Conservation (phyloP, 108 stramenopile species). For the Aureococcus anophagefferens region DNA sequence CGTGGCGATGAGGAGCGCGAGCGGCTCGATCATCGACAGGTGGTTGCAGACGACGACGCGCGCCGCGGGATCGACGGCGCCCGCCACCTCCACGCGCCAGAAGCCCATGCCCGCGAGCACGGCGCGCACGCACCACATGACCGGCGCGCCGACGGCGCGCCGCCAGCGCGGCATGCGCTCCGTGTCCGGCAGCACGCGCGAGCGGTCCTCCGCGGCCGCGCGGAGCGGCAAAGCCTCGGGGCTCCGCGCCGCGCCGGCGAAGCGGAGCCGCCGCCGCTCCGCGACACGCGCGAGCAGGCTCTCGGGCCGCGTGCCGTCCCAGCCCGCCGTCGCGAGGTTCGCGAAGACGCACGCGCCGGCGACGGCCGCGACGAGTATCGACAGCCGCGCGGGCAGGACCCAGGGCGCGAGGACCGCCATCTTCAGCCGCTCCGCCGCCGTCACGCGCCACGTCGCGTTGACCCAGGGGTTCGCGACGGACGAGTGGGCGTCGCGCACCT, state of each 20-base stretch:
- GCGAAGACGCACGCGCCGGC: background rate
- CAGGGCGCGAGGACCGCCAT: background rate
- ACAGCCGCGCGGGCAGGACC: background rate
- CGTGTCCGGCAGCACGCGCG: background rate
- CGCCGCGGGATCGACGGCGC: background rate
- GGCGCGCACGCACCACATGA: background rate
- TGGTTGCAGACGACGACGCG: background rate
- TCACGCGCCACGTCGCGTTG: background rate
- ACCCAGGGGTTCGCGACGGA: slow-evolving; percentile 1
- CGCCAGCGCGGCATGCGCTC: background rate
- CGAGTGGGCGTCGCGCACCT: too few relatives aligned
- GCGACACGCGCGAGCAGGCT: too few relatives aligned
- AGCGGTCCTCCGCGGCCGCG: too few relatives aligned
- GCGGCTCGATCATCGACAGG: background rate
- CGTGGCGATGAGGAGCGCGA: background rate
- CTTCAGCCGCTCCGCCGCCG: background rate
- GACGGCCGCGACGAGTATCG: background rate
- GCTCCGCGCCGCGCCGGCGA: too few relatives aligned
- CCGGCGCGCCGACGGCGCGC: background rate
- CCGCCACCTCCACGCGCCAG: background rate
- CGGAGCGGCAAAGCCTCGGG: too few relatives aligned
- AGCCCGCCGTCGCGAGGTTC: background rate
- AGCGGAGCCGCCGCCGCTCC: too few relatives aligned
- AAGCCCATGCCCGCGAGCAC: background rate
- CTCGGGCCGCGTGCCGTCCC: background rate